Percentiles rank a stretch among this genome's conserved stretches.
Evolutionary conservation across 495 filamentous ascomycete species (phyloP).

Genomic region (Penicillium canescens): DNA sequence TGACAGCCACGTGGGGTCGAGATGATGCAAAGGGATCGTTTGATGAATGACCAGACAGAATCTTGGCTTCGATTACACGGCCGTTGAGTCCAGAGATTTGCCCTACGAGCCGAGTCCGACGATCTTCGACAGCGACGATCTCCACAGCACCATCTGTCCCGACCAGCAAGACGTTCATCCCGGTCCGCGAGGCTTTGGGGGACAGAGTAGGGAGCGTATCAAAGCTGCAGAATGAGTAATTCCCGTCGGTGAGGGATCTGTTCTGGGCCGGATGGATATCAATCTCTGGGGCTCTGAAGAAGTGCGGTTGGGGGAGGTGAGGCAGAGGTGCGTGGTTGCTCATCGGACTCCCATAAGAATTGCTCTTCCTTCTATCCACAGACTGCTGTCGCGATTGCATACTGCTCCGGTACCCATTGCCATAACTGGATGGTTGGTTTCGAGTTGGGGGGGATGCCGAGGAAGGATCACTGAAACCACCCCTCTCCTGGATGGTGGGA

Average conservation of each 20-base stretch:
- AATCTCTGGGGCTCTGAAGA: conserved; percentile 58
- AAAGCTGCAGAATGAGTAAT: conserved; percentile 78
- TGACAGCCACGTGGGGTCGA: conserved; percentile 69
- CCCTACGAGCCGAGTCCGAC: conserved; percentile 62
- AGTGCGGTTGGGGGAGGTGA: conserved; percentile 78
- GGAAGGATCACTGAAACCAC: conserved; percentile 51
- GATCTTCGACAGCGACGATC: conserved; percentile 66
- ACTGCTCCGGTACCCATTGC: conserved; percentile 40
- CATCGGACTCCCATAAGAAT: conserved; percentile 45
- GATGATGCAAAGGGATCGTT: conserved; percentile 40
- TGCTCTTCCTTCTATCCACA: conserved; percentile 41
- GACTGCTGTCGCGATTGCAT: conserved; percentile 43
- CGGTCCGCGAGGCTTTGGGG: conserved; percentile 47
- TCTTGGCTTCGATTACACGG: conserved; percentile 77
- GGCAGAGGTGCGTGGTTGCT: conserved; percentile 66
- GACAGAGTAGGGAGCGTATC: conserved; percentile 59
- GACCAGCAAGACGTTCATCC: conserved; percentile 69
- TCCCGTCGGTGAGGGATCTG: conserved; percentile 48
- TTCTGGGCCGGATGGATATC: conserved; percentile 40
- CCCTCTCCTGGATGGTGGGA: conserved; percentile 38
- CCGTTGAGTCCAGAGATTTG: conserved; percentile 75
- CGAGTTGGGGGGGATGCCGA: conserved; percentile 48
- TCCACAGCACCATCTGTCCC: conserved; percentile 77
- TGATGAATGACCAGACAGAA: conserved; percentile 59
- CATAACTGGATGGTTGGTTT: conserved; percentile 47